Base-by-base conservation (phyloP, 495 filamentous ascomycete species). In the Aspergillus indologenus region DNA sequence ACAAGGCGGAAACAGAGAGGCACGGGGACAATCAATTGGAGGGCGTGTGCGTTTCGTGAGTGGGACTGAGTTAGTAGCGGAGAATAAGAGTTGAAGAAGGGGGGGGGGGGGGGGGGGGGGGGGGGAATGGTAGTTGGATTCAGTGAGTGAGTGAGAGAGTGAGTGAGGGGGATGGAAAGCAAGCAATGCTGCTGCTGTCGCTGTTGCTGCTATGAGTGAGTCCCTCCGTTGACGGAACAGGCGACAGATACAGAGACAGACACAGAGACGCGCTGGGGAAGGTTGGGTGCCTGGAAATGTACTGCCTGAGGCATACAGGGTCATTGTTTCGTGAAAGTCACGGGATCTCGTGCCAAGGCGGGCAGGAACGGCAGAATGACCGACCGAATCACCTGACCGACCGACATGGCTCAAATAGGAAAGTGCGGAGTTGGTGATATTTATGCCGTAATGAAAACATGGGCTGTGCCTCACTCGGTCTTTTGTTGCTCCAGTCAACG, bases 371-470 rank as follows among this genome's bases (percentile, higher is more conserved):
- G 34, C 34, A 40, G 34, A 40, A 29, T 29, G n/a, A 4, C 26
- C 3, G 26, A 9, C 26, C 26, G 4, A 29, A 9, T 29, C 57
- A 48, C 22, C 57, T 53, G 57, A 59, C 57, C 18, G 21, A 15
- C 9, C 24, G 8, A 0, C 58, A 23, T 23, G 9, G n/a, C 15
- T 21, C 48, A 31, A 51, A 51, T n/a, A 24, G 48, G 48, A 12
- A 29, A 31, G 15, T 53, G 59, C 56, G 56, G 56, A 60, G 61
- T 48, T 45, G 18, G 20, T 18, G 42, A 57, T 53, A 60, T 56
- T 24, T 18, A 64, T 68, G 65, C 59, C 59, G 61, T 67, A 64
- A 67, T 67, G 51, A 40, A 64, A 64, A 64, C 57, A 40, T 4
- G 34, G 34, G 34, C 34, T 40, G 5, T 40, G 34, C 34, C 34